Conservation (phyloP, 371 early-diverging fungal species). For the Mortierella sp. region DNA sequence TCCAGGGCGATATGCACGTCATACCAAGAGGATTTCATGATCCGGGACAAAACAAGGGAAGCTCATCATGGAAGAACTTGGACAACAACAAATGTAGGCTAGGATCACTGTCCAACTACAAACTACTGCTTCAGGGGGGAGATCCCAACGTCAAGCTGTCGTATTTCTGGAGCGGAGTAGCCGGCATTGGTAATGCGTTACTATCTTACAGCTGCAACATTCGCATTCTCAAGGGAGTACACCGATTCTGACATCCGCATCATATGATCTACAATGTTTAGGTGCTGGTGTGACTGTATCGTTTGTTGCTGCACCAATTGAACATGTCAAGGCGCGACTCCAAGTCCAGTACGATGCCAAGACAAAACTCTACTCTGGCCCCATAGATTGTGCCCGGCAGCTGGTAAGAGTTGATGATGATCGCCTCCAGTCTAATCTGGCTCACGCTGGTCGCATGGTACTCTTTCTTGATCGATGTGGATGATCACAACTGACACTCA, state of each 20-base stretch:
- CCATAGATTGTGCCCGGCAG: slow-evolving; percentile 85
- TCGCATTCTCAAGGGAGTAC: too few relatives aligned
- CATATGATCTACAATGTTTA: slow-evolving; percentile 15
- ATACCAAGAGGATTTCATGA: neutral
- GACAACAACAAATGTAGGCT: slow-evolving; percentile 60
- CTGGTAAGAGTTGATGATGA: slow-evolving; percentile 56
- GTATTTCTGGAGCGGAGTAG: slow-evolving; percentile 77
- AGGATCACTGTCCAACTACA: slow-evolving; percentile 85
- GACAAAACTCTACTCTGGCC: slow-evolving; percentile 80
- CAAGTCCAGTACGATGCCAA: slow-evolving; percentile 91
- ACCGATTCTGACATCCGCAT: too few relatives aligned
- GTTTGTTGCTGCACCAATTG: slow-evolving; percentile 93
- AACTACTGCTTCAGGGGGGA: slow-evolving; percentile 74
- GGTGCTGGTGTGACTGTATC: slow-evolving; percentile 90
- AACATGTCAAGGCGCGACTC: slow-evolving; percentile 83
- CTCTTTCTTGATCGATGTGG: neutral
- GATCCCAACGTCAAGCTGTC: slow-evolving; percentile 68
- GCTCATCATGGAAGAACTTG: neutral
- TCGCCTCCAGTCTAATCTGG: too few relatives aligned
- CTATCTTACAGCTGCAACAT: neutral
- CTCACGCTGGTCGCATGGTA: too few relatives aligned
- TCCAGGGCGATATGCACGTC: neutral
- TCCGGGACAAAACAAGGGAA: too few relatives aligned
- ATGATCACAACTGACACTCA: neutral
- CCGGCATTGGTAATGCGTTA: slow-evolving; percentile 64